Conservation (phyloP, 805 yeast species). For the Nakazawaea siamensis region DNA sequence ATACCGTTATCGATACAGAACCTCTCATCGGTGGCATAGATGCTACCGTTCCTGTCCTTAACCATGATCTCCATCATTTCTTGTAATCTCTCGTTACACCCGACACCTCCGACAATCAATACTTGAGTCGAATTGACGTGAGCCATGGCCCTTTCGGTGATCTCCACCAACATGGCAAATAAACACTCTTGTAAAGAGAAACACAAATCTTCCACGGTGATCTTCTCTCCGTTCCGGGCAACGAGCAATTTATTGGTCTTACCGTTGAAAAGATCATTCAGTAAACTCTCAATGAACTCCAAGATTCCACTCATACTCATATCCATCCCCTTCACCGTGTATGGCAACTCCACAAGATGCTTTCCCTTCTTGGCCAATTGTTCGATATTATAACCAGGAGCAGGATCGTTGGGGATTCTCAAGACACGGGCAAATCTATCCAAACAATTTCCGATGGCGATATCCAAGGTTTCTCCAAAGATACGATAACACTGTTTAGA, state of each 20-base stretch:
- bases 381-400: slow-evolving; percentile 97
- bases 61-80: slow-evolving; percentile 98
- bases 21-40: slow-evolving; percentile 92
- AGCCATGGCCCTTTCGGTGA: slow-evolving; percentile 97
- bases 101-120: slow-evolving; percentile 97
- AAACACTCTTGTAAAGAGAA: slow-evolving; percentile 87
- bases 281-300: slow-evolving; percentile 75
- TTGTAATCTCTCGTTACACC: slow-evolving; percentile 85
- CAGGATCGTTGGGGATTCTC: slow-evolving; percentile 84
- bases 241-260: slow-evolving; percentile 30
- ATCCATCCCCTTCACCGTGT: slow-evolving; percentile 99
- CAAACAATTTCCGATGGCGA: slow-evolving; percentile 94
- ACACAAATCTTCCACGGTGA: slow-evolving; percentile 83
- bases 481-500: slow-evolving; percentile 89
- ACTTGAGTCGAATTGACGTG: slow-evolving; percentile 89
- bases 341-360: slow-evolving; percentile 71
- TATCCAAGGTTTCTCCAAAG: slow-evolving; percentile 98
- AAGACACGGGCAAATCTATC: slow-evolving; percentile 93
- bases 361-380: slow-evolving; percentile 74
- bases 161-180: slow-evolving; percentile 95
- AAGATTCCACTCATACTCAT: slow-evolving; percentile 92
- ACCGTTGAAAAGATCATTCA: slow-evolving; percentile 56
- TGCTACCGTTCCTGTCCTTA: slow-evolving; percentile 76
- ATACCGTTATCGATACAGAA: slow-evolving; percentile 97
- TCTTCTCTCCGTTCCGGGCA: slow-evolving; percentile 34